A percentile compares a stretch with the other conserved stretches of the same genome.
Evolutionary conservation across 768 basidiomycete genomes (phyloP).

Genomic region (Clavaria fumosa): DNA sequence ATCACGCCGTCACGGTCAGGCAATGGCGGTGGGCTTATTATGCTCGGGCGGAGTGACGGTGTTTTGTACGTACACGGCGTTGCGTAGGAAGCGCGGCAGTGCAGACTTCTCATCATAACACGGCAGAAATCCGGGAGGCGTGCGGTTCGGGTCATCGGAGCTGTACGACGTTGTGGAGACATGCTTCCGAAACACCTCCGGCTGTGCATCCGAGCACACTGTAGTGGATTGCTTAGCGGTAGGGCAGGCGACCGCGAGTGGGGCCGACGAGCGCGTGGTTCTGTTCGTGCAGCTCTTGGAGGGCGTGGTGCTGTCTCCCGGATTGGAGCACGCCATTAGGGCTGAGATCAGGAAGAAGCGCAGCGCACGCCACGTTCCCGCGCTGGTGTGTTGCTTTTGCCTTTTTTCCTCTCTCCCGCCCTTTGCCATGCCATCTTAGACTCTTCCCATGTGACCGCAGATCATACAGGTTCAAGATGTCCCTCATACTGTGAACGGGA

Average conservation of each 20-base stretch:
- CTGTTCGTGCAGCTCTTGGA: conserved; percentile 54
- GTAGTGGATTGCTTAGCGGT: conserved; percentile 48
- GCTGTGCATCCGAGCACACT: conserved; percentile 15
- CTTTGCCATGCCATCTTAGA: conserved; percentile 7
- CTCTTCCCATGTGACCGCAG: too few relatives aligned
- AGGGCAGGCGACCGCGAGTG: conserved; percentile 49
- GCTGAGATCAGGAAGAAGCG: conserved; percentile 43
- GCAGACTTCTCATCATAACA: too few relatives aligned
- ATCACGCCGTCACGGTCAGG: conserved; percentile 48
- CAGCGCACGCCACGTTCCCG: conserved; percentile 65
- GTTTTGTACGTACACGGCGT: conserved; percentile 58
- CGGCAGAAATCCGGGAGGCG: conserved; percentile 72
- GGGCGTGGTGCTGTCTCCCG: conserved; percentile 31
- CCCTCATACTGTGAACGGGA: conserved; percentile 70
- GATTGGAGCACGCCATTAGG: conserved; percentile 41
- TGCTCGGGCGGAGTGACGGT: conserved; percentile 74
- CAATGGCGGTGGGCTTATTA: conserved; percentile 66
- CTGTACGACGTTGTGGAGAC: conserved; percentile 65
- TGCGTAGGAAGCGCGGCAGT: too few relatives aligned
- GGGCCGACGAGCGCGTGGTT: conserved; percentile 60
- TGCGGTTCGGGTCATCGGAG: conserved; percentile 70
- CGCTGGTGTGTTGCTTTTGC: conserved; percentile 30
- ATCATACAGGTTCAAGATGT: conserved; percentile 57
- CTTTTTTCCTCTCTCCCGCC: neutral
- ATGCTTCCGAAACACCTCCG: conserved; percentile 25